Base-by-base conservation (phyloP, 148 eudicot species). In the Rhododendron mucronatum region DNA sequence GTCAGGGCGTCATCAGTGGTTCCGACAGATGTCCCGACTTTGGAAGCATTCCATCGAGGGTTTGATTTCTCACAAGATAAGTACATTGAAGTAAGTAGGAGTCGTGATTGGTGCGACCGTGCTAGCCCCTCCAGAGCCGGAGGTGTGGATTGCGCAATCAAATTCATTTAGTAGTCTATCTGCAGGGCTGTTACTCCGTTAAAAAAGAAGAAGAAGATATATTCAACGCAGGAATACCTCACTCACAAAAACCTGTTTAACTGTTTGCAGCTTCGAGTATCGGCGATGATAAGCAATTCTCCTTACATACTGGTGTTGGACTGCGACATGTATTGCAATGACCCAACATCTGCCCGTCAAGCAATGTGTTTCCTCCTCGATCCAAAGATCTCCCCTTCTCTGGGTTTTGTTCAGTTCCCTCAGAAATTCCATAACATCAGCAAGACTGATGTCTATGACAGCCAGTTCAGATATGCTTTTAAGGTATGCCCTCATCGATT, bases 271-370 rank as follows among this genome's bases (percentile, higher is more conserved):
- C 80, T 81, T 81, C 65, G 93, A 26, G 87, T 91, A n/a, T 91
- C 93, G 1, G 79, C 88, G 1, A 74, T 86, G 16, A 37, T 88
- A 65, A 91, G 90, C 82, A 91, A 91, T 80, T 82, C 89, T 21
- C 88, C 91, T 3, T 85, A 83, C 86, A 78, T 90, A 33, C 88
- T 91, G 14, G 47, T 88, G 48, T 55, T 91, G 76, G 93, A 91
- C 48, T 91, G 93, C 44, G 93, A 91, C 53, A 91, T 91, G 93
- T 91, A 88, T 61, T 90, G 88, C 85, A 91, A 88, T 5, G 90
- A 91, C 81, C 57, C 91, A 0, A 63, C 81, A 33, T 91, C 91
- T 12, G 90, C 90, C 35, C 85, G 88, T 3, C 89, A 91, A 87
- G 89, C 89, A 81, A 81, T 81, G 83, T 81, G 83, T 33, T 81